A percentile compares a stretch with the other conserved stretches of the same genome.
phyloP scores from a whole-genome alignment of 2,329 filamentous ascomycete species.

The Fusarium albidum region DNA sequence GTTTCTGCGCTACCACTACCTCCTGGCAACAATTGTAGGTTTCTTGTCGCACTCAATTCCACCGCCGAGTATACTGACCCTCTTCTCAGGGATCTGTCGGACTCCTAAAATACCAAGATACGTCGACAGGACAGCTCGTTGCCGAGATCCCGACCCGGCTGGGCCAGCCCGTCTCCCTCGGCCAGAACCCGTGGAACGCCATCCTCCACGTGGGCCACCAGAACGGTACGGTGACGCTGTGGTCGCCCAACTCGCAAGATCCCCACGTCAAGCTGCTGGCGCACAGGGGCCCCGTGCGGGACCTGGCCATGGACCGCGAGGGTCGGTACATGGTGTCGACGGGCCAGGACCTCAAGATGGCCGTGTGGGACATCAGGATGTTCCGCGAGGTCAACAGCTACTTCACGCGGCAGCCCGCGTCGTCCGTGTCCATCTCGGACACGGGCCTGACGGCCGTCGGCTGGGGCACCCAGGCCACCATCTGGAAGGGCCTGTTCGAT shows the following conservation, averaged over 20 bases:
- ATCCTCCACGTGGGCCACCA: slow-evolving; percentile 93
- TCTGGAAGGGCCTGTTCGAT: slow-evolving; percentile 91
- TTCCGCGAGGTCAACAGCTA: slow-evolving; percentile 94
- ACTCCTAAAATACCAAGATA: slow-evolving; percentile 92
- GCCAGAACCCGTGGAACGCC: slow-evolving; percentile 92
- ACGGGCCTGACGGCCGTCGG: slow-evolving; percentile 86
- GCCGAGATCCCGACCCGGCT: slow-evolving; percentile 85
- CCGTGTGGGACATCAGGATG: slow-evolving; percentile 95
- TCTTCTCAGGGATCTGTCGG: slow-evolving; percentile 73
- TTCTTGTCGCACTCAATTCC: too few relatives aligned
- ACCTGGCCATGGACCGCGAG: slow-evolving; percentile 84
- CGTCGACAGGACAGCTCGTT: slow-evolving; percentile 89
- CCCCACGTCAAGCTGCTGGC: slow-evolving; percentile 91
- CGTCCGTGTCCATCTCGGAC: slow-evolving; percentile 88
- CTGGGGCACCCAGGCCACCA: slow-evolving; percentile 86
- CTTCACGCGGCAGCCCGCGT: slow-evolving; percentile 81
- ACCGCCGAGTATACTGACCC: slow-evolving; percentile 31
- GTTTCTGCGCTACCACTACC: slow-evolving; percentile 95
- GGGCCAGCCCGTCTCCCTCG: slow-evolving; percentile 82
- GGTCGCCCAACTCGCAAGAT: slow-evolving; percentile 90
- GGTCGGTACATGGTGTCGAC: slow-evolving; percentile 96
- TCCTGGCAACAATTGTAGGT: slow-evolving; percentile 84
- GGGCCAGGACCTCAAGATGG: slow-evolving; percentile 89
- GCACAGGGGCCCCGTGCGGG: slow-evolving; percentile 87
- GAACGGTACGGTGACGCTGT: slow-evolving; percentile 92